Percentiles rank a stretch among this genome's conserved stretches.
phyloP scores from a whole-genome alignment of 768 basidiomycete species.

The Leucosporidium yakuticum region DNA sequence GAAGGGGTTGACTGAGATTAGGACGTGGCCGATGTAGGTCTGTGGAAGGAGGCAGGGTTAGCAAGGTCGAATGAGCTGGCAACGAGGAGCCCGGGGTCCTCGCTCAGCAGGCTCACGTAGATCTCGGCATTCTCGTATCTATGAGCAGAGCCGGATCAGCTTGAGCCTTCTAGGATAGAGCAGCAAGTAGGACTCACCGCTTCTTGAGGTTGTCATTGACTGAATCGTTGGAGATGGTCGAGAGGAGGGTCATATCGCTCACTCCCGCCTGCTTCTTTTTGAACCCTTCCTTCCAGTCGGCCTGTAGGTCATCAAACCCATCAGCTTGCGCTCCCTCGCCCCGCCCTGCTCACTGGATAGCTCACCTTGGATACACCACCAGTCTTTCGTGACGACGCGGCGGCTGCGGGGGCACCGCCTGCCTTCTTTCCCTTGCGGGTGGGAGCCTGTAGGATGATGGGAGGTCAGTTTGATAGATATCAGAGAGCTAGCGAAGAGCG shows the following conservation, averaged over 20 bases:
- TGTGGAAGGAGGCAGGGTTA: constrained; percentile 20
- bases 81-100: background rate
- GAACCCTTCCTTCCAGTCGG: constrained; percentile 99
- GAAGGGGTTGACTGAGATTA: constrained; percentile 99
- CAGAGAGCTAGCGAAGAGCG: background rate
- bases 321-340: background rate
- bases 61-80: too few species aligned
- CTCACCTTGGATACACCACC: constrained; percentile 29
- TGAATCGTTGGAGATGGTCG: constrained; percentile 93
- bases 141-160: background rate
- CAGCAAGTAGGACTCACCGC: constrained; percentile 52
- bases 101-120: constrained; percentile 52
- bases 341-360: background rate
- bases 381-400: constrained; percentile 25
- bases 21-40: constrained; percentile 95
- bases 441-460: constrained; percentile 9
- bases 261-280: constrained; percentile 99
- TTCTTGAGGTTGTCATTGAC: constrained; percentile 98
- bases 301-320: constrained; percentile 50
- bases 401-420: constrained; percentile 1
- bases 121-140: constrained; percentile 76
- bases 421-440: constrained; percentile 31
- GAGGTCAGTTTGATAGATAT: background rate
- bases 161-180: background rate
- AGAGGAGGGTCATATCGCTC: constrained; percentile 94